Evolutionary conservation across 1,284 basidiomycete species (phyloP).

Genomic region (Cutaneotrichosporon mucoides): DNA sequence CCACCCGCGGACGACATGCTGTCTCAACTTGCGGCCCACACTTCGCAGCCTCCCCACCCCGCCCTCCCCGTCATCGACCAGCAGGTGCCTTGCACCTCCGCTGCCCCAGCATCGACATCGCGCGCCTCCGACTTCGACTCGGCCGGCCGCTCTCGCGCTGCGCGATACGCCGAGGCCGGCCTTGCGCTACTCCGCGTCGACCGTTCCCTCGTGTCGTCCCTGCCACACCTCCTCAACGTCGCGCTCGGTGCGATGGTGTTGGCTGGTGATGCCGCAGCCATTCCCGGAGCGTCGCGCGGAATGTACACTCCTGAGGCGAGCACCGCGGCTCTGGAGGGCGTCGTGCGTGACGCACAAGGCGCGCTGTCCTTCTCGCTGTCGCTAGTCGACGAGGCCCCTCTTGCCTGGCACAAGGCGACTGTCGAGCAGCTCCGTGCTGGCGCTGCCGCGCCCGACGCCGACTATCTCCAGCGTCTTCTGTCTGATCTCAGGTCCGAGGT

Average conservation of each 20-base stretch:
- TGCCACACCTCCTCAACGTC: slow-evolving; percentile 25
- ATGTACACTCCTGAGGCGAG: slow-evolving; percentile 54
- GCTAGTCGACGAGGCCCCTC: slow-evolving; percentile 49
- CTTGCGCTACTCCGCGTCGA: slow-evolving; percentile 61
- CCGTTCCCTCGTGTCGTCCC: slow-evolving; percentile 56
- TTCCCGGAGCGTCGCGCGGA: slow-evolving; percentile 54
- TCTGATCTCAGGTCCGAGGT: slow-evolving; percentile 7
- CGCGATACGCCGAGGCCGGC: slow-evolving; percentile 61
- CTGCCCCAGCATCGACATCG: slow-evolving; percentile 2
- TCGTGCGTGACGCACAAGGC: slow-evolving; percentile 58
- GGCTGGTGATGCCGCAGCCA: slow-evolving; percentile 51
- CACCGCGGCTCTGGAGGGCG: slow-evolving; percentile 49
- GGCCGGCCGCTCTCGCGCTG: slow-evolving; percentile 54
- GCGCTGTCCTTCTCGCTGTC: slow-evolving; percentile 65
- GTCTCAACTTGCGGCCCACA: slow-evolving; percentile 20
- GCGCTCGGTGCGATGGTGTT: slow-evolving; percentile 42
- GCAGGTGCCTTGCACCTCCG: slow-evolving; percentile 38
- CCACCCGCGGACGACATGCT: slow-evolving; percentile 21
- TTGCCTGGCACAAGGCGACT: slow-evolving; percentile 55
- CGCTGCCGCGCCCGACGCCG: slow-evolving; percentile 12
- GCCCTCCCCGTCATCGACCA: slow-evolving; percentile 63
- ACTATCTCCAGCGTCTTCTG: slow-evolving; percentile 37
- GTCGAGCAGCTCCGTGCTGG: slow-evolving; percentile 45
- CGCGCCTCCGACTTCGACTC: slow-evolving; percentile 48
- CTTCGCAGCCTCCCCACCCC: slow-evolving; percentile 54